Evolutionary conservation across 768 basidiomycete species (phyloP).

Genomic region (Tulasnella sp.): DNA sequence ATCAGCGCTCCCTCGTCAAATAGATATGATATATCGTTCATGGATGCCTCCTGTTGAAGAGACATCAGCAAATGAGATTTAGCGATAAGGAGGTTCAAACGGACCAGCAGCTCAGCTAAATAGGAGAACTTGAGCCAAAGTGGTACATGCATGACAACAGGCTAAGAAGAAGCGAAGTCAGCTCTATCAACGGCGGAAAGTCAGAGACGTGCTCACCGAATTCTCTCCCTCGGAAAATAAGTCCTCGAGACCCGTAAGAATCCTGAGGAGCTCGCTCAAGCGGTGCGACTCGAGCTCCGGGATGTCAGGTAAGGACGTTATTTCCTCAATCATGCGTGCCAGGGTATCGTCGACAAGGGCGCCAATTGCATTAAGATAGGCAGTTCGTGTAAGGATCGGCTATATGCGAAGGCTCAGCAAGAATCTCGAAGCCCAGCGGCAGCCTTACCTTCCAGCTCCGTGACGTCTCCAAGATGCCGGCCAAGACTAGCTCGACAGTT

Average conservation of each 20-base stretch:
- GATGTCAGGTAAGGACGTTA: conserved; percentile 73
- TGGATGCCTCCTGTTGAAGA: conserved; percentile 66
- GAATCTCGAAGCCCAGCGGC: neutral
- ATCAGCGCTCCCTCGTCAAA: conserved; percentile 85
- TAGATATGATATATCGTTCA: conserved; percentile 84
- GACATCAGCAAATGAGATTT: neutral
- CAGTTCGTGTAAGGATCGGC: conserved; percentile 57
- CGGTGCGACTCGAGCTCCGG: conserved; percentile 77
- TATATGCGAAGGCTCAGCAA: conserved; percentile 22
- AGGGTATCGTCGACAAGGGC: conserved; percentile 56
- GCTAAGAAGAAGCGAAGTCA: conserved; percentile 24
- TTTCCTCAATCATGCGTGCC: conserved; percentile 52
- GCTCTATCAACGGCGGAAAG: neutral
- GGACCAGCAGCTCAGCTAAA: conserved; percentile 77
- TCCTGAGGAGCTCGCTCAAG: conserved; percentile 69
- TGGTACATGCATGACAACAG: conserved; percentile 76
- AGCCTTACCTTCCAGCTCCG: conserved; percentile 59
- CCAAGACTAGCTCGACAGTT: conserved; percentile 49
- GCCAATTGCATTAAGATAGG: conserved; percentile 64
- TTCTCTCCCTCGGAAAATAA: conserved; percentile 59
- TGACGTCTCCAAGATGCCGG: conserved; percentile 49
- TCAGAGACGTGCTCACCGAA: conserved; percentile 32
- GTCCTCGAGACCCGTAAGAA: conserved; percentile 67
- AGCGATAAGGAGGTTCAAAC: conserved; percentile 22
- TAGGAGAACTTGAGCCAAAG: conserved; percentile 95